Evolutionary conservation across 2,329 filamentous ascomycete genomes (phyloP).

Genomic region (Bipolaris bicolor): DNA sequence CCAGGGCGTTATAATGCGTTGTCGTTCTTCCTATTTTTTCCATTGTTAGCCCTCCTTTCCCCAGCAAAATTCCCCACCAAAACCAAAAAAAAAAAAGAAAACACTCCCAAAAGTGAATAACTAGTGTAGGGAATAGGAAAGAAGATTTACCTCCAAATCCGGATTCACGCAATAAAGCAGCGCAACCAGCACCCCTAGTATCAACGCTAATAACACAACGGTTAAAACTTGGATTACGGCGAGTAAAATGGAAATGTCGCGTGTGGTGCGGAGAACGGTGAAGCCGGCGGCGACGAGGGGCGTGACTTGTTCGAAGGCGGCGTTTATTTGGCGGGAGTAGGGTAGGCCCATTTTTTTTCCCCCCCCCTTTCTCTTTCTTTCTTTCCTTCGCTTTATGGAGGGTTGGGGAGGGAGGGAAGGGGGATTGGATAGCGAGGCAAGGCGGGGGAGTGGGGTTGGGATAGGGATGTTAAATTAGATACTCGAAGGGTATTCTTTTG

Average conservation of each 20-base stretch:
- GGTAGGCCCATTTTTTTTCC: constrained; percentile 58
- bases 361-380: not conserved
- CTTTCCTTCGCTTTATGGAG: too few relatives aligned
- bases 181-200: constrained; percentile 48
- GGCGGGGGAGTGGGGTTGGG: too few relatives aligned
- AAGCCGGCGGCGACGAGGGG: constrained; percentile 58
- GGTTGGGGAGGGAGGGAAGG: too few relatives aligned
- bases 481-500: too few relatives aligned
- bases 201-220: constrained; percentile 50
- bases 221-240: constrained; percentile 57
- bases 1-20: constrained; percentile 52
- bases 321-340: constrained; percentile 59
- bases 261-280: constrained; percentile 57
- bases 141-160: constrained; percentile 47
- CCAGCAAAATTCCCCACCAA: too few relatives aligned
- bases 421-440: too few relatives aligned
- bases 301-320: constrained; percentile 60
- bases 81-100: too few relatives aligned
- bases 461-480: too few relatives aligned
- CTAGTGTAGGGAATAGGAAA: too few relatives aligned
- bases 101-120: too few relatives aligned
- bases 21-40: constrained; percentile 42
- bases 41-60: too few relatives aligned
- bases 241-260: constrained; percentile 58
- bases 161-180: constrained; percentile 57